Evolutionary conservation across 2,329 filamentous ascomycete species (phyloP).

Genomic region (Atkinsonella hypoxylon): DNA sequence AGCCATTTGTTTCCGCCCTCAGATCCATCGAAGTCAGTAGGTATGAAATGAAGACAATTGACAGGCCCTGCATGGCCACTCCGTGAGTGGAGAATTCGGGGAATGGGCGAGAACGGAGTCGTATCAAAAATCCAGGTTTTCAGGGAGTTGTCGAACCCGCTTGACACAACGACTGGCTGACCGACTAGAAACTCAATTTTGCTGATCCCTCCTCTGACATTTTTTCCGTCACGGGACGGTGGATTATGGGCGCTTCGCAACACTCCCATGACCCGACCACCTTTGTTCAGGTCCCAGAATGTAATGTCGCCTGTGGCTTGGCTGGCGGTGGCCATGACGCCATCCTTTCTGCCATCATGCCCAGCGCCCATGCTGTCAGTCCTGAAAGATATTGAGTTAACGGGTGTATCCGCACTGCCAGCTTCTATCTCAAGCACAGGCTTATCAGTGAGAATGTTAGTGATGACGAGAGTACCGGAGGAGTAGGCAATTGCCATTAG

Average conservation of each 20-base stretch:
- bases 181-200: constrained; percentile 81
- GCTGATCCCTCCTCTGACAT: constrained; percentile 66
- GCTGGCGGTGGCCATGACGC: constrained; percentile 89
- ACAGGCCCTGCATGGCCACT: constrained; percentile 84
- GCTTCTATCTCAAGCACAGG: constrained; percentile 57
- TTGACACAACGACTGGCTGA: constrained; percentile 81
- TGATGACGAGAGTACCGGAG: constrained; percentile 65
- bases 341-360: constrained; percentile 70
- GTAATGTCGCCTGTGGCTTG: constrained; percentile 73
- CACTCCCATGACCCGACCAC: constrained; percentile 75
- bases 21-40: constrained; percentile 77
- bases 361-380: constrained; percentile 83
- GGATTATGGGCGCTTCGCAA: constrained; percentile 81
- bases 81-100: constrained; percentile 72
- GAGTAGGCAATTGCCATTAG: constrained; percentile 81
- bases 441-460: constrained; percentile 71
- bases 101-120: constrained; percentile 75
- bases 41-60: constrained; percentile 72
- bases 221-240: constrained; percentile 40
- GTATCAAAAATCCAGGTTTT: constrained; percentile 97
- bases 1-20: constrained; percentile 90
- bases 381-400: constrained; percentile 80
- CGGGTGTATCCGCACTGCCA: constrained; percentile 49
- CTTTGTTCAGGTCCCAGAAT: constrained; percentile 90
- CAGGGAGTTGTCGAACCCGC: constrained; percentile 83